Base-by-base conservation (phyloP, 257 asterid genomes). In the Gentiana macrophylla region DNA sequence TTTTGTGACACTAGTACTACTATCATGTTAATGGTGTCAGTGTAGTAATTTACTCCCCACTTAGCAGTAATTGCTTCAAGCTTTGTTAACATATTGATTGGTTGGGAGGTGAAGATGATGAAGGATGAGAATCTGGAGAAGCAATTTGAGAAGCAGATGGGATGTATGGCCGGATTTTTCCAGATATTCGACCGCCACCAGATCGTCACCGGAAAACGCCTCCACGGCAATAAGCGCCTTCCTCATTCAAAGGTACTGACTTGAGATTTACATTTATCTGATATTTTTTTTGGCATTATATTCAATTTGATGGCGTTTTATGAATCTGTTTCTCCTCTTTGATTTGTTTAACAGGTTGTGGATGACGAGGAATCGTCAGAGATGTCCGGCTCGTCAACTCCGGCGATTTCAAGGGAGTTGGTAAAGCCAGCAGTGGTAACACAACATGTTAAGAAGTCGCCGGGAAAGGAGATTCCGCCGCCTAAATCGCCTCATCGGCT, bases 121-220 rank as follows among this genome's bases (percentile, higher is more conserved):
- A 69, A 78, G 13, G 89, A 86, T 37, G 75, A 74, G 70, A 72
- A 79, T 47, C 72, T 74, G 4, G 80, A 79, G 66, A 77, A 74
- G 70, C 86, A 80, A 50, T 62, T 79, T 0, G 74, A 72, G 57
- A 79, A 78, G 53, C 94, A 82, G 37, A 81, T 86, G 91, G 94
- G 96, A 12, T 87, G 96, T 75, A 87, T 87, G 89, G 66, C 93
- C 41, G 90, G 94, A 38, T 83, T 85, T 58, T 79, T 83, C 34
- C 95, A 89, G 37, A 69, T 86, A 49, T 89, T 89, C 49, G 85
- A 89, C 67, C 95, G 97, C 64, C 84, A 81, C 59, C 95, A 83
- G 70, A 69, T 80, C 56, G 37, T 83, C 24, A 59, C 86, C 63
- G 82, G 77, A 2, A 86, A 83, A 66, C 74, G 84, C 49, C 68